Conservation (phyloP, 129 eudicot genomes). For the Glebionis coronaria region DNA sequence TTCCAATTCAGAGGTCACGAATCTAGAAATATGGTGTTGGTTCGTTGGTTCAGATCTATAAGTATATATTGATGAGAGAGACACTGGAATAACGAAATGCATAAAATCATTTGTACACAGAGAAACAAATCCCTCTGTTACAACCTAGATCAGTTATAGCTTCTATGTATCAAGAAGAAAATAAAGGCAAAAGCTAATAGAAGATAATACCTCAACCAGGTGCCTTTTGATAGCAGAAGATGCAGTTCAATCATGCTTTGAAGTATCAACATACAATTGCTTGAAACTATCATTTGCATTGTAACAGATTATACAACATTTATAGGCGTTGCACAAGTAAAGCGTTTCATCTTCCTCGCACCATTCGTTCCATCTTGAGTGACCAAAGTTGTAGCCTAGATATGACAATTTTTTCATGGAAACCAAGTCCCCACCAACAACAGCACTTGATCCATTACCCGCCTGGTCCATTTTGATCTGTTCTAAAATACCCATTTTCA, state of each 20-base stretch:
- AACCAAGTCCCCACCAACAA: conserved; percentile 96
- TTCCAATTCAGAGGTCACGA: too few species aligned
- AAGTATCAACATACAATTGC: conserved; percentile 48
- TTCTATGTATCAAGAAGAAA: conserved; percentile 6
- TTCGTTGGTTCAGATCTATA: too few species aligned
- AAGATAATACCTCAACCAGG: conserved; percentile 54
- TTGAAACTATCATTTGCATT: conserved; percentile 63
- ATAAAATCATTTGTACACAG: too few species aligned
- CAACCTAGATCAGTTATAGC: too few species aligned
- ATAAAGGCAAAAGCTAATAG: neutral
- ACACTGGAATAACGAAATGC: too few species aligned
- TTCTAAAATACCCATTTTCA: too few species aligned
- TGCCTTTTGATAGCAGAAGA: conserved; percentile 79
- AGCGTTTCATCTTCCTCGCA: conserved; percentile 79
- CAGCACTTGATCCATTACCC: conserved; percentile 97
- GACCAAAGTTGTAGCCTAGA: conserved; percentile 70
- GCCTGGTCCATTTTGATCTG: too few species aligned
- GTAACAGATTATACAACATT: conserved; percentile 70
- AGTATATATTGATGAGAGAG: too few species aligned
- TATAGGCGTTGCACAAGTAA: conserved; percentile 79
- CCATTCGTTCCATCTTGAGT: conserved; percentile 77
- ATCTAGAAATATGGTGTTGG: too few species aligned
- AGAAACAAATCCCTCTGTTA: too few species aligned
- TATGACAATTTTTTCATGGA: conserved; percentile 93
- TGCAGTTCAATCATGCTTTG: conserved; percentile 84